Base-by-base conservation (phyloP, 176 grass and related monocot species). In the Chrysopogon serrulatus region DNA sequence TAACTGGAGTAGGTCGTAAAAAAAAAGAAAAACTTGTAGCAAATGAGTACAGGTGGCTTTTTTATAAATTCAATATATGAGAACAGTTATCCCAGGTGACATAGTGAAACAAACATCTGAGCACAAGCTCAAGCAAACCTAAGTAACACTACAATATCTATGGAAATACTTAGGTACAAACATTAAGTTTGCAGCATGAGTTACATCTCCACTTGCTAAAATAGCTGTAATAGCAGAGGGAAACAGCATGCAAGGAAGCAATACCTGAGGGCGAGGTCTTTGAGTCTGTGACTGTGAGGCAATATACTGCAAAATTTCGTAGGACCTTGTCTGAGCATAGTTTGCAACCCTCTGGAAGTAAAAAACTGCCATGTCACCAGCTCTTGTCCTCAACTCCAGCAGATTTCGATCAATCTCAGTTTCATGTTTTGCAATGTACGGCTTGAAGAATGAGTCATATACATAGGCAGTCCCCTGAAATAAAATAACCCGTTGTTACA, bases 381-480 rank as follows among this genome's bases (percentile, higher is more conserved):
- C 84, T 62, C 86, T 94, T 67, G 88, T 89, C 80, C 87, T 92
- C 79, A 94, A 85, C 84, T 97, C 95, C 71, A 87, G 86, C 71
- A 97, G 83, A 90, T 73, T 88, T 34, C 66, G 90, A 69, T 97
- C 95, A 81, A 97, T 97, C 70, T 94, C 88, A 44, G 86, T 83
- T 86, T 97, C 95, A 71, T 97, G 84, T 68, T 92, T 97, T 66
- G 86, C 86, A 36, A 97, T 88, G 65, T 89, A 97, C 0, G 95
- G 95, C 82, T 72, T 84, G 73, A 97, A 89, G 86, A 97, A 94
- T 27, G 90, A 88, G 43, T 90, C 84, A 10, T 98, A 98, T 45
- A 98, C 88, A 90, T 98, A 98, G 51, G 86, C 68, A 69, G 95
- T 95, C 30, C 95, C 95, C 95, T 98, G 88, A 51, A 93, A 90